Percentiles rank a stretch among this genome's conserved stretches.
Conservation (phyloP, 2,329 filamentous ascomycete genomes). For the Zymoseptoria pseudotritici region DNA sequence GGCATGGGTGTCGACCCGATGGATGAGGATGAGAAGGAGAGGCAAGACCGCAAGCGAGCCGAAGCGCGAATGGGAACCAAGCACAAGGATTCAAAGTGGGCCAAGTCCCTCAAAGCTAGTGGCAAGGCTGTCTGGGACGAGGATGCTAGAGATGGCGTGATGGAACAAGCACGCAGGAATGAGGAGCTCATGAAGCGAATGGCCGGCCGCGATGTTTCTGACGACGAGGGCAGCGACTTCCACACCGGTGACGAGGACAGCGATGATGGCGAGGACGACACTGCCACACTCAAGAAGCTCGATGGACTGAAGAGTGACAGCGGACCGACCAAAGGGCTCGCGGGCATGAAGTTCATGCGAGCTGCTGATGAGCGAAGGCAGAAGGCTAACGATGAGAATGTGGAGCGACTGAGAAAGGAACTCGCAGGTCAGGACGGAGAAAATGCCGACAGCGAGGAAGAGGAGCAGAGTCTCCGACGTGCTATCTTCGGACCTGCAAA, state of each 20-base stretch:
- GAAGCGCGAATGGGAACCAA: constrained; percentile 78
- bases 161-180: constrained; percentile 73
- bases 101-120: constrained; percentile 71
- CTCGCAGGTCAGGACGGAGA: constrained; percentile 56
- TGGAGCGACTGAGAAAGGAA: constrained; percentile 53
- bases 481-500: constrained; percentile 56
- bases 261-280: constrained; percentile 55
- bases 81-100: constrained; percentile 87
- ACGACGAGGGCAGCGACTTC: constrained; percentile 45
- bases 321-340: constrained; percentile 51
- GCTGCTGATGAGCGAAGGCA: constrained; percentile 73
- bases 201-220: constrained; percentile 57
- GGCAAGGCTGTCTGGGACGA: constrained; percentile 84
- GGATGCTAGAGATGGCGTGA: constrained; percentile 67
- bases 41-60: constrained; percentile 66
- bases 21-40: constrained; percentile 55
- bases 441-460: constrained; percentile 48
- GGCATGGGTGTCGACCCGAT: constrained; percentile 53
- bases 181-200: constrained; percentile 75
- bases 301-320: constrained; percentile 34
- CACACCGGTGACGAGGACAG: constrained; percentile 47
- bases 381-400: constrained; percentile 69
- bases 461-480: constrained; percentile 58
- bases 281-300: constrained; percentile 31
- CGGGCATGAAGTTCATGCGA: constrained; percentile 90